Evolutionary conservation across 805 yeast species (phyloP).

Genomic region (Schizosaccharomyces lindneri): DNA sequence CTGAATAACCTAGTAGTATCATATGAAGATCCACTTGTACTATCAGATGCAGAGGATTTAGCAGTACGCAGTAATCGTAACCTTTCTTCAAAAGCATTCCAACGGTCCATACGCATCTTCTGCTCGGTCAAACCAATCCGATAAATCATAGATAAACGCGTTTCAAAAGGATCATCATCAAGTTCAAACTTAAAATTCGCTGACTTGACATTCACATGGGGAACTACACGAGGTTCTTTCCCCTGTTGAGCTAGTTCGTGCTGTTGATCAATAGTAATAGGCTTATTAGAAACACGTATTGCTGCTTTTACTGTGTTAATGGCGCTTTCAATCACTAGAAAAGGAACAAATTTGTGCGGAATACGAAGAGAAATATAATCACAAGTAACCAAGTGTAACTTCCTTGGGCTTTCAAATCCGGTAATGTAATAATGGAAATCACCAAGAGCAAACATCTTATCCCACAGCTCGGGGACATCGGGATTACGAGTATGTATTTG

Average conservation of each 20-base stretch:
- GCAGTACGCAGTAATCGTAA: constrained; percentile 8
- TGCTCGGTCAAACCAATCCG: constrained; percentile 37
- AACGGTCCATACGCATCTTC: constrained; percentile 29
- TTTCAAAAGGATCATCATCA: constrained; percentile 80
- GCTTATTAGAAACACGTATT: constrained; percentile 19
- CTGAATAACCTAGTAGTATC: background rate
- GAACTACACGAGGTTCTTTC: constrained; percentile 12
- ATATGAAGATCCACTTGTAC: background rate
- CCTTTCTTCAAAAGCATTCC: constrained; percentile 18
- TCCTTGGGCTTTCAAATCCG: background rate
- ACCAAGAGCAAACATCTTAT: background rate
- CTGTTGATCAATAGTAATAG: constrained; percentile 3
- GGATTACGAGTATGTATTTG: background rate
- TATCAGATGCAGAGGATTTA: background rate
- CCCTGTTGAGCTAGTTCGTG: constrained; percentile 6
- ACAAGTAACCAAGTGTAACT: constrained; percentile 5
- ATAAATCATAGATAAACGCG: constrained; percentile 36
- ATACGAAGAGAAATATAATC: constrained; percentile 18
- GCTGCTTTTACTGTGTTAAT: constrained; percentile 42
- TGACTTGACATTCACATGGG: constrained; percentile 30
- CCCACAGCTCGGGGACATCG: background rate
- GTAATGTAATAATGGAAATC: background rate
- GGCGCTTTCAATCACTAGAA: constrained; percentile 56
- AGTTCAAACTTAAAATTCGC: constrained; percentile 34
- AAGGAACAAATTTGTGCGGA: constrained; percentile 54